Evolutionary conservation across 1,139 yeast genomes (phyloP).

Genomic region (Pichia sp.): DNA sequence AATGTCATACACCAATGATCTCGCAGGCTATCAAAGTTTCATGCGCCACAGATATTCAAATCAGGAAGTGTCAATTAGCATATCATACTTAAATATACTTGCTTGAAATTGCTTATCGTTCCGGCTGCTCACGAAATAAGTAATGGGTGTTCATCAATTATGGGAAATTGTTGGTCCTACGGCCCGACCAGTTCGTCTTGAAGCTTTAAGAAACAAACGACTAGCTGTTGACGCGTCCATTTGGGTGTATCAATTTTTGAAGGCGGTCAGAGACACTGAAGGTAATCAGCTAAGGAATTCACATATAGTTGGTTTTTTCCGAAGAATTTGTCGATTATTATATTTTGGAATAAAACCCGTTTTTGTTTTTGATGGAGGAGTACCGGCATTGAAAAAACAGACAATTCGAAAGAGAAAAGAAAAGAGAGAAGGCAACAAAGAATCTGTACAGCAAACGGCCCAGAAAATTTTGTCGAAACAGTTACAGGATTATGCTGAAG

Average conservation of each 20-base stretch:
- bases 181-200: slow-evolving; percentile 84
- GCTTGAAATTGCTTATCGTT: too few relatives aligned
- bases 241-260: slow-evolving; percentile 95
- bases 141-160: slow-evolving; percentile 92
- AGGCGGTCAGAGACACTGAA: slow-evolving; percentile 83
- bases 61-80: too few relatives aligned
- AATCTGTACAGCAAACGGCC: slow-evolving; percentile 68
- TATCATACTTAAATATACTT: too few relatives aligned
- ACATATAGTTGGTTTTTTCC: slow-evolving; percentile 88
- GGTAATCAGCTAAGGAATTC: slow-evolving; percentile 76
- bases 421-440: slow-evolving; percentile 66
- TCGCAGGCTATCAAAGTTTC: too few relatives aligned
- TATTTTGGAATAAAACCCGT: slow-evolving; percentile 88
- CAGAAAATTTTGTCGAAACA: slow-evolving; percentile 74
- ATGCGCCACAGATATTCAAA: too few relatives aligned
- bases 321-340: slow-evolving; percentile 84
- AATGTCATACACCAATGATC: too few relatives aligned
- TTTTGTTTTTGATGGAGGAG: slow-evolving; percentile 97
- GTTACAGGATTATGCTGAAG: slow-evolving; percentile 51
- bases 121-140: too few relatives aligned
- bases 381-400: slow-evolving; percentile 72
- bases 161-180: slow-evolving; percentile 93
- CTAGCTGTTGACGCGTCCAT: slow-evolving; percentile 97
- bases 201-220: slow-evolving; percentile 64
- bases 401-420: slow-evolving; percentile 68